Evolutionary conservation across 352 stramenopile species (phyloP), one percentile per base, ranked within the genome.

Genomic region (Globisporangium radiosum): DNA sequence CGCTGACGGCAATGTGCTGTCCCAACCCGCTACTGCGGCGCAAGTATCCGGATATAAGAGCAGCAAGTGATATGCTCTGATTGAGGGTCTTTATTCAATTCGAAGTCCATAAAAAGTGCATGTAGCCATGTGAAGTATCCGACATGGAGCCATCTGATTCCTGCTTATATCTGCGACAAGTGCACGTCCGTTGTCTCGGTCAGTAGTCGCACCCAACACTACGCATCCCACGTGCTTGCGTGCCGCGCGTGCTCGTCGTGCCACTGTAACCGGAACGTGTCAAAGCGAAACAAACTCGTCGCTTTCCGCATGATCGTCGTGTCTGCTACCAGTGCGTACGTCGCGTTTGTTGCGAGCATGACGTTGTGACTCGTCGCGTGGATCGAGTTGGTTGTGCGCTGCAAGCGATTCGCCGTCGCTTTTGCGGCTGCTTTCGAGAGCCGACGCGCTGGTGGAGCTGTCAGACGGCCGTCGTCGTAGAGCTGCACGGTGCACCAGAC

Each of bases 401-500:
- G 42, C n/a, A 42, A 50, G 39, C 45, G 60, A 38, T 50, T 66
- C 39, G 60, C 47, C 14, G 62, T 69, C 1, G 55, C 54, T 17
- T 67, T 69, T 4, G 54, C 57, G 47, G 53, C 38, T 4, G 56
- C 64, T 0, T 59, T 54, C 8, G 58, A 69, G 55, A 56, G 47
- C 17, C 67, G 58, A 5, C 44, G 61, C 47, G 66, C 33, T 25
- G 25, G 25, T 25, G 25, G 25, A 25, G 25, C 25, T 25, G 25
- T 25, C 25, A 25, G 25, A 25, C 25, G 25, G 11, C 38, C 59
- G 10, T 78, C 69, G 40, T 88, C 83, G 59, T 92, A 90, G 17
- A 92, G 65, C 65, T 92, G 79, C 36, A 88, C 71, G 3, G 83
- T 94, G 61, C 78, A 82, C 81, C 81, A 92, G 25, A 90, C 62